Conservation (phyloP, 768 basidiomycete species). For the Suillus clintonianus region DNA sequence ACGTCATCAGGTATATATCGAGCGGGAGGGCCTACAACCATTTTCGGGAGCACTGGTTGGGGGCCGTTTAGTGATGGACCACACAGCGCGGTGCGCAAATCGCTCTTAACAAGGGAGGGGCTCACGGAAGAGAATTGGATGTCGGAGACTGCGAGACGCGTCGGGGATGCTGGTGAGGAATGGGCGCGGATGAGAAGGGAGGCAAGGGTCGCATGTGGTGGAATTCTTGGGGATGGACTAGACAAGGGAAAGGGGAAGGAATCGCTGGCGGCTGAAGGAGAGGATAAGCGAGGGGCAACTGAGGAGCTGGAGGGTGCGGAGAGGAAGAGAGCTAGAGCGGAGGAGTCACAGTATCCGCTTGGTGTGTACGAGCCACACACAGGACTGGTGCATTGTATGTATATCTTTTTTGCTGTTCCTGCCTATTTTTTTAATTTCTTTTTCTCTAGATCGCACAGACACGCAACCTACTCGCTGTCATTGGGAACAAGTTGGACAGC, state of each 20-base stretch:
- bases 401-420: conserved; percentile 3
- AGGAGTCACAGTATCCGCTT: conserved; percentile 44
- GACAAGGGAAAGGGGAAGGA: conserved; percentile 32
- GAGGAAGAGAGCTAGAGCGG: conserved; percentile 28
- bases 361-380: conserved; percentile 87
- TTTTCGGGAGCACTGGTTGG: conserved; percentile 82
- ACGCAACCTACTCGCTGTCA: conserved; percentile 72
- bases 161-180: conserved; percentile 61
- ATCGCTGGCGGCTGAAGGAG: conserved; percentile 30
- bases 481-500: conserved; percentile 60
- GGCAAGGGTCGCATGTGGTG: conserved; percentile 52
- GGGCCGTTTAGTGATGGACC: conserved; percentile 91
- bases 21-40: conserved; percentile 89
- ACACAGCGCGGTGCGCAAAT: conserved; percentile 81
- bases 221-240: conserved; percentile 38
- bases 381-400: conserved; percentile 72
- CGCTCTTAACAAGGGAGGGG: conserved; percentile 74
- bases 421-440: conserved; percentile 4
- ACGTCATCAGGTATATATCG: conserved; percentile 68
- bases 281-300: conserved; percentile 26
- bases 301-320: conserved; percentile 22
- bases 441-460: conserved; percentile 62
- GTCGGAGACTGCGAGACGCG: conserved; percentile 70
- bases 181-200: conserved; percentile 63
- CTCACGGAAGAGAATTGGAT: conserved; percentile 94